These are phyloP conservation scores for Termitomyces sp. DNA, from an alignment of 768 basidiomycete genomes.

Conservation along the genomic window DNA sequence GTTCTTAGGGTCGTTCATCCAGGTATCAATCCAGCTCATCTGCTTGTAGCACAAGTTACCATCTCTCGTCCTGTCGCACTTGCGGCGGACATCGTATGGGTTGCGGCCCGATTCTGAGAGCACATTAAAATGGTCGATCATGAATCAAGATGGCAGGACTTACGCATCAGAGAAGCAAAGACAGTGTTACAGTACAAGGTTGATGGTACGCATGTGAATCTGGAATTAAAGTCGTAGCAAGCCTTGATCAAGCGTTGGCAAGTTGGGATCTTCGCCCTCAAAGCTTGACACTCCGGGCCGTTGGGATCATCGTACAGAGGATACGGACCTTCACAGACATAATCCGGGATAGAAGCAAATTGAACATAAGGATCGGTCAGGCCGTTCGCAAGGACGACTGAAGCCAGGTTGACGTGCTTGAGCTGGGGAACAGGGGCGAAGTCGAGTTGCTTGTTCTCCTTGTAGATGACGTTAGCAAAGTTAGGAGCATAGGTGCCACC, in stretches of 20 bases:
- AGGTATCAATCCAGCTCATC: constrained; percentile 84
- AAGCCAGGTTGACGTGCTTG: constrained; percentile 73
- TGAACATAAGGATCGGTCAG: constrained; percentile 81
- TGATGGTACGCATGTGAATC: constrained; percentile 69
- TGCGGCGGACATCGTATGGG: constrained; percentile 80
- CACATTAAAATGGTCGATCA: neutral
- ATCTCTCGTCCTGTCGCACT: constrained; percentile 68
- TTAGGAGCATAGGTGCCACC: constrained; percentile 79
- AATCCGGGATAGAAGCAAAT: constrained; percentile 76
- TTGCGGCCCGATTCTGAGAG: constrained; percentile 65
- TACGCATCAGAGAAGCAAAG: constrained; percentile 65
- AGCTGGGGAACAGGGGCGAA: constrained; percentile 40
- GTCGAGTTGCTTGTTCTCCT: constrained; percentile 61
- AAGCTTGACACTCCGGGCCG: constrained; percentile 57
- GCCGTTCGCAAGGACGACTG: constrained; percentile 84
- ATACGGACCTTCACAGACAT: constrained; percentile 77
- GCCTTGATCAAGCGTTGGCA: constrained; percentile 70
- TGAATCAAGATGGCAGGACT: constrained; percentile 18
- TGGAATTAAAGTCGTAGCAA: constrained; percentile 60
- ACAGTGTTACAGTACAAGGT: constrained; percentile 76
- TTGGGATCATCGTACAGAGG: constrained; percentile 70
- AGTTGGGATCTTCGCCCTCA: constrained; percentile 60
- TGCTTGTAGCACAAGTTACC: constrained; percentile 73
- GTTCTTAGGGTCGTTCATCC: constrained; percentile 72
- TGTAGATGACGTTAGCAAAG: constrained; percentile 77